Evolutionary conservation across 2,329 filamentous ascomycete species (phyloP), one percentile per base, ranked within the genome.

Genomic region (Ophiostoma tasmaniense): DNA sequence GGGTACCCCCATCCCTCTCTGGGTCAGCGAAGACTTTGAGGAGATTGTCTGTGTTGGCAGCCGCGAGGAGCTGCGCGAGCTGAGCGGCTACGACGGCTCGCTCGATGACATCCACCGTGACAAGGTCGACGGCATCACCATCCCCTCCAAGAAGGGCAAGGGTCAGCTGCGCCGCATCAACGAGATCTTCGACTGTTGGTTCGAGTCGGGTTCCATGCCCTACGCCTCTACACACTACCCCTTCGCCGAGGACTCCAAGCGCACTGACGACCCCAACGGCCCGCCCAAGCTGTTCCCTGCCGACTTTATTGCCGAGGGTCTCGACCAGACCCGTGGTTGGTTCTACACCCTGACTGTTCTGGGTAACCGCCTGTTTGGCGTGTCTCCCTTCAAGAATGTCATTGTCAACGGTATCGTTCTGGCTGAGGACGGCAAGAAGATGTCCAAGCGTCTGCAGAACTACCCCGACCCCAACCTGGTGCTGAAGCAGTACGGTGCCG

Each of bases 391-490:
- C 84, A 89, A 95, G 80, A 97, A 86, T 74, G 80, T 87, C 52
- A 87, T 86, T 55, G 78, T 87, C 22, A 86, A 87, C 71, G 80
- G 77, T 20, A 70, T 87, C 22, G 78, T 90, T 74, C 79, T 88
- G 42, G 78, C 80, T 2, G 80, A 81, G 71, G 83, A 88, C 79
- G 94, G 94, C 69, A 97, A 97, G 83, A 98, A 98, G 83, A 98
- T 98, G 94, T 97, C 93, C 7, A 98, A 98, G 80, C 88, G 94
- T 68, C 83, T 97, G 70, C 96, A 97, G 82, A 98, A 98, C 79
- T 98, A 97, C 78, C 94, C 94, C 0, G 93, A 97, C 75, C 94
- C 94, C 13, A 82, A 82, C 69, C 81, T 92, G 67, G 87, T 98
- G 73, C 95, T 97, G 84, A 81, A 90, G 70, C 90, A 90, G 75